These are phyloP conservation scores for Yamadazyma mexicana DNA, from an alignment of 1,139 yeast genomes.

Conservation along the genomic window DNA sequence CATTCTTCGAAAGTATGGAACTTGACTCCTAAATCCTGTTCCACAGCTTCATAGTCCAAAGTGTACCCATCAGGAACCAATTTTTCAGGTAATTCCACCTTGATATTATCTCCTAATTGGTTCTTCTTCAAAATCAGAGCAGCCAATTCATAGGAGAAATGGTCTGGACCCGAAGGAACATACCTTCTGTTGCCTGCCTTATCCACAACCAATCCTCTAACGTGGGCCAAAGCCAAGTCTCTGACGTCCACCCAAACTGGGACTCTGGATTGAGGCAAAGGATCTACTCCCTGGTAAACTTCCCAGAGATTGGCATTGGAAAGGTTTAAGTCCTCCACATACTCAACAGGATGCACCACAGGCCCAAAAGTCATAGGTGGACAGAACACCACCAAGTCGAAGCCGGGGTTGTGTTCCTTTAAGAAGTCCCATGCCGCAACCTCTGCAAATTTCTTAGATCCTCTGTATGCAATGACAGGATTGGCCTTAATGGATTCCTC, in stretches of 20 bases:
- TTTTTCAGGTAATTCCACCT: conserved; percentile 8
- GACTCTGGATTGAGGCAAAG: conserved; percentile 19
- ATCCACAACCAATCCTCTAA: conserved; percentile 29
- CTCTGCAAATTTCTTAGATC: conserved; percentile 42
- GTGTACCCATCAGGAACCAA: conserved; percentile 14
- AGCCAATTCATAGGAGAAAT: conserved; percentile 28
- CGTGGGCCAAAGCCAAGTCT: conserved; percentile 39
- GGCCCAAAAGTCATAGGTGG: conserved; percentile 56
- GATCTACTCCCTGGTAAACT: conserved; percentile 12
- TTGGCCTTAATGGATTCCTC: conserved; percentile 36
- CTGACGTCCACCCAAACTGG: conserved; percentile 41
- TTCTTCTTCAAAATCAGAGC: conserved; percentile 18
- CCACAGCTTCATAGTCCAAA: conserved; percentile 28
- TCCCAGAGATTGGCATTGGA: conserved; percentile 22
- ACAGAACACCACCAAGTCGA: conserved; percentile 44
- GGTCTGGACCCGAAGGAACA: conserved; percentile 26
- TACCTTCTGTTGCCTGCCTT: conserved; percentile 25
- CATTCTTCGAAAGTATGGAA: conserved; percentile 33
- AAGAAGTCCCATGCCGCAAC: conserved; percentile 37
- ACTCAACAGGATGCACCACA: conserved; percentile 32
- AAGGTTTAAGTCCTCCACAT: conserved; percentile 22
- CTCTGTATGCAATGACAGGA: conserved; percentile 39
- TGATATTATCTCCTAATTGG: conserved; percentile 13
- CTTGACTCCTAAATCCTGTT: conserved; percentile 30
- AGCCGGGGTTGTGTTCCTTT: conserved; percentile 31